A percentile compares a stretch with the other conserved stretches of the same genome.
phyloP scores from a whole-genome alignment of 2,329 filamentous ascomycete genomes.

The Aureobasidium sp. region DNA sequence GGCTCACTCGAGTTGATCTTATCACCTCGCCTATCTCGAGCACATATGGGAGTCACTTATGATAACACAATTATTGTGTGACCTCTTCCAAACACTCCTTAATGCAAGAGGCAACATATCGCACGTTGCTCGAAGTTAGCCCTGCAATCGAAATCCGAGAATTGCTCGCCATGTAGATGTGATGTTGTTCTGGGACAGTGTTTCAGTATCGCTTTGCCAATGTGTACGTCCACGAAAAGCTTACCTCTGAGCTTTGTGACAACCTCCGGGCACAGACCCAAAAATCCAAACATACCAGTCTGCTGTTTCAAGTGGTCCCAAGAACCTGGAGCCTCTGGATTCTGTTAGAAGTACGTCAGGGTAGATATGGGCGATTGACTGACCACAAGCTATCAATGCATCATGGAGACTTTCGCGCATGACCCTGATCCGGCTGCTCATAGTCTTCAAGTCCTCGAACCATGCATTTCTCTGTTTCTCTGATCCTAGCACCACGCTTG shows the following conservation, averaged over 20 bases:
- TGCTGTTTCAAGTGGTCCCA: conserved; percentile 69
- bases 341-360: conserved; percentile 43
- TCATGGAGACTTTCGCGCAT: neutral
- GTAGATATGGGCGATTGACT: conserved; percentile 48
- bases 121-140: conserved; percentile 24
- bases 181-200: conserved; percentile 37
- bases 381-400: neutral
- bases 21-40: too few relatives aligned
- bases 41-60: too few relatives aligned
- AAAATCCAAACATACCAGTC: conserved; percentile 87
- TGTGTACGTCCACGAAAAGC: neutral
- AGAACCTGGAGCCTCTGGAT: conserved; percentile 57
- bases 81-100: neutral
- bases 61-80: neutral
- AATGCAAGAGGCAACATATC: conserved; percentile 23
- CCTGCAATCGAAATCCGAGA: conserved; percentile 27
- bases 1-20: too few relatives aligned
- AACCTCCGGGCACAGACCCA: conserved; percentile 61
- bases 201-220: too few relatives aligned
- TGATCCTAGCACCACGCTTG: conserved; percentile 65
- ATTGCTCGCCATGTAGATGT: conserved; percentile 59
- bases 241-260: conserved; percentile 41
- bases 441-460: conserved; percentile 30
- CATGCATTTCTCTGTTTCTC: conserved; percentile 67
- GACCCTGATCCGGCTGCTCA: neutral